These are phyloP conservation scores for Serendipita sp. DNA, from an alignment of 768 basidiomycete species.

Conservation along the genomic window DNA sequence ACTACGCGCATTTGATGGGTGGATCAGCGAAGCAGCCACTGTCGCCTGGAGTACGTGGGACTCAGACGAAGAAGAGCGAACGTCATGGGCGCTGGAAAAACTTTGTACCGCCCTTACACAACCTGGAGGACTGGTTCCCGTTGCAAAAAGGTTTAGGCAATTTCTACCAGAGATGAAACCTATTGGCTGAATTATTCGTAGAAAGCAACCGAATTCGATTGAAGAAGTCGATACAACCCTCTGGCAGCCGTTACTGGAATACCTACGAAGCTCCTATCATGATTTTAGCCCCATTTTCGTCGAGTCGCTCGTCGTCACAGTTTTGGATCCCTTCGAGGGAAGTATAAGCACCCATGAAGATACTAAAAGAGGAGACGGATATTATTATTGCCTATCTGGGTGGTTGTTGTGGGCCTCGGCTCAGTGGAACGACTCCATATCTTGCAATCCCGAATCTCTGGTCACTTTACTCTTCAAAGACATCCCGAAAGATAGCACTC, in stretches of 20 bases:
- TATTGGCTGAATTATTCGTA: neutral
- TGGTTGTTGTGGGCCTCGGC: slow-evolving; percentile 53
- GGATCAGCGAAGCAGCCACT: slow-evolving; percentile 59
- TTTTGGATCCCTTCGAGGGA: slow-evolving; percentile 5
- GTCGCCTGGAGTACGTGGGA: slow-evolving; percentile 24
- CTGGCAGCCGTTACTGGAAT: slow-evolving; percentile 49
- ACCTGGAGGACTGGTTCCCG: slow-evolving; percentile 61
- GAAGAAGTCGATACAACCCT: slow-evolving; percentile 18
- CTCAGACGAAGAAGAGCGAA: slow-evolving; percentile 32
- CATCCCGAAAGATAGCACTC: slow-evolving; percentile 29
- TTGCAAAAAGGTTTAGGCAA: slow-evolving; percentile 53
- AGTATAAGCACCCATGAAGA: slow-evolving; percentile 11
- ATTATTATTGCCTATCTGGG: slow-evolving; percentile 43
- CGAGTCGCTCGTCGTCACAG: slow-evolving; percentile 7
- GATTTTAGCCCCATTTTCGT: slow-evolving; percentile 34
- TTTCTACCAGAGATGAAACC: slow-evolving; percentile 5
- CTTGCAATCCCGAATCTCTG: slow-evolving; percentile 16
- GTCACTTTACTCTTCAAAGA: slow-evolving; percentile 10
- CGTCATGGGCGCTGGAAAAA: slow-evolving; percentile 49
- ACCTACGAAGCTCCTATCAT: slow-evolving; percentile 39
- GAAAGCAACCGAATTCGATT: neutral
- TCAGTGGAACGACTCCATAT: slow-evolving; percentile 18
- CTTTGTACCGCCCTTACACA: slow-evolving; percentile 52
- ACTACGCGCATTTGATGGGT: slow-evolving; percentile 53
- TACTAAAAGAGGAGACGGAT: slow-evolving; percentile 24